Evolutionary conservation across 2,329 filamentous ascomycete genomes (phyloP).

Genomic region (Phialophora macrospora): DNA sequence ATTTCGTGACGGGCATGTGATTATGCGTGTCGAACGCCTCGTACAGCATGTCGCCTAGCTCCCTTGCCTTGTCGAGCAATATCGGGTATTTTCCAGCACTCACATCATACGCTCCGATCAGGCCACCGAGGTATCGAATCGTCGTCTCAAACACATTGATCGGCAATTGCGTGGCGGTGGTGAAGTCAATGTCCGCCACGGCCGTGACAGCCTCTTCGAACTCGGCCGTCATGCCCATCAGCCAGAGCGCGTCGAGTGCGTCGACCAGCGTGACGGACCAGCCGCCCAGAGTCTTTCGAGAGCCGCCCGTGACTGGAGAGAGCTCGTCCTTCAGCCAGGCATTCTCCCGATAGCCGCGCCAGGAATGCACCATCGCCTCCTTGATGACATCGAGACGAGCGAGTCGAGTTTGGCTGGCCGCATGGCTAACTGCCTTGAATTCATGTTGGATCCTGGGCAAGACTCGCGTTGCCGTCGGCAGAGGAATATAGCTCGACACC

Average conservation of each 20-base stretch:
- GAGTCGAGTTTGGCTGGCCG: constrained; percentile 18
- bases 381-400: constrained; percentile 53
- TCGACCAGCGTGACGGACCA: constrained; percentile 71
- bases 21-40: constrained; percentile 57
- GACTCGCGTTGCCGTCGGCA: constrained; percentile 23
- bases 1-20: constrained; percentile 66
- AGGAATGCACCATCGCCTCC: constrained; percentile 60
- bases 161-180: constrained; percentile 49
- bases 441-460: constrained; percentile 36
- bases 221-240: constrained; percentile 69
- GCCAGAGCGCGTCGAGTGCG: constrained; percentile 70
- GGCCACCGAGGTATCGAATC: constrained; percentile 48
- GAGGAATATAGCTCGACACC: constrained; percentile 25
- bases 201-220: constrained; percentile 67
- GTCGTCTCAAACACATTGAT: constrained; percentile 50
- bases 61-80: constrained; percentile 47
- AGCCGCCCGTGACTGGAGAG: constrained; percentile 58
- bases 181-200: constrained; percentile 66
- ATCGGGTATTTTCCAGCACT: constrained; percentile 56
- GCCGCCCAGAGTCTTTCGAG: constrained; percentile 64
- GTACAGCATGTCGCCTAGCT: constrained; percentile 53
- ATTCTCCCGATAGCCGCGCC: constrained; percentile 63
- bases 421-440: constrained; percentile 20
- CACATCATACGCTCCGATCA: constrained; percentile 47
- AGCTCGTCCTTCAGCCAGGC: constrained; percentile 70